These are phyloP conservation scores for Pisolithus tinctorius DNA, from an alignment of 768 basidiomycete species.

Conservation along the genomic window DNA sequence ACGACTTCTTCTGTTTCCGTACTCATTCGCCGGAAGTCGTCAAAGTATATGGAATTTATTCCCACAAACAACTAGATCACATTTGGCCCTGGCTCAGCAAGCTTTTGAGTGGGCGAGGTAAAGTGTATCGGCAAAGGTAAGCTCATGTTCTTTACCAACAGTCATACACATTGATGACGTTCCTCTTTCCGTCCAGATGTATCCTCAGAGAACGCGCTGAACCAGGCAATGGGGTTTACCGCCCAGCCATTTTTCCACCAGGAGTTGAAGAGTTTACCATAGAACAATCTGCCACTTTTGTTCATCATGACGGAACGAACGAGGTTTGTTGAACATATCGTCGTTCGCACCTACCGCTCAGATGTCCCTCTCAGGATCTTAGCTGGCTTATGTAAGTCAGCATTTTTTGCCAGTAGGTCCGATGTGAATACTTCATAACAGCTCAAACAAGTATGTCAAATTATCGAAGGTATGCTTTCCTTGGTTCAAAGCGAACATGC, in stretches of 20 bases:
- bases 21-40: conserved; percentile 22
- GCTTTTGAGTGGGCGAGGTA: conserved; percentile 33
- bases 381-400: conserved; percentile 30
- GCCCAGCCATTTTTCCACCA: conserved; percentile 42
- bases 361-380: neutral
- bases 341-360: neutral
- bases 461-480: conserved; percentile 3
- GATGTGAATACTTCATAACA: neutral
- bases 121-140: conserved; percentile 45
- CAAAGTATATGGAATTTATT: conserved; percentile 40
- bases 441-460: conserved; percentile 6
- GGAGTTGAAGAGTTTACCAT: conserved; percentile 17
- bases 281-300: conserved; percentile 17
- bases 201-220: conserved; percentile 30
- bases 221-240: conserved; percentile 29
- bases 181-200: conserved; percentile 30
- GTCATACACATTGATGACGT: neutral
- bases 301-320: conserved; percentile 37
- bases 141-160: neutral
- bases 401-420: too few relatives aligned
- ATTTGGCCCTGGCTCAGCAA: conserved; percentile 37
- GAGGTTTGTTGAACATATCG: conserved; percentile 27
- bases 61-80: conserved; percentile 37
- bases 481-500: neutral
- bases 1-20: neutral